These are phyloP conservation scores for Cyberlindnera samutprakarnensis DNA, from an alignment of 805 yeast genomes.

Conservation along the genomic window DNA sequence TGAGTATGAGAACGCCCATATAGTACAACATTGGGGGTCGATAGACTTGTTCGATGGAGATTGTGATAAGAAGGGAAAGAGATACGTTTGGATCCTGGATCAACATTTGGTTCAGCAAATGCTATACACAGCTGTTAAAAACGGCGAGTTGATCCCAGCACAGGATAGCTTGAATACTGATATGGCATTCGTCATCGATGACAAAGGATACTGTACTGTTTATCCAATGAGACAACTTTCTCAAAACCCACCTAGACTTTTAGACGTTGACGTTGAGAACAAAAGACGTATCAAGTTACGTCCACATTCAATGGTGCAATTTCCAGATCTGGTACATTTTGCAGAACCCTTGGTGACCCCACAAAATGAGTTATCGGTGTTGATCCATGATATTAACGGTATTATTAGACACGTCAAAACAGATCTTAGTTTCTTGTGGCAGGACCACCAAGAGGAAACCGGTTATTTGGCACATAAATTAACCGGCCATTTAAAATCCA, in stretches of 20 bases:
- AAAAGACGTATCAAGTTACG: conserved; percentile 16
- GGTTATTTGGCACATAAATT: conserved; percentile 43
- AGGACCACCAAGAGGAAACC: conserved; percentile 7
- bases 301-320: conserved; percentile 21
- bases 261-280: not conserved
- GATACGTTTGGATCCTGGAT: conserved; percentile 34
- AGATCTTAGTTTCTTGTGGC: conserved; percentile 18
- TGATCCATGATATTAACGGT: conserved; percentile 39
- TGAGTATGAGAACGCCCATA: conserved; percentile 50
- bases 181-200: conserved; percentile 33
- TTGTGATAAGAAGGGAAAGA: conserved; percentile 10
- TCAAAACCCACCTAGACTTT: conserved; percentile 43
- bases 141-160: conserved; percentile 19
- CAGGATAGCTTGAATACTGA: conserved; percentile 25
- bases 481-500: conserved; percentile 84
- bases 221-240: conserved; percentile 45
- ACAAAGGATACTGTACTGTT: conserved; percentile 33
- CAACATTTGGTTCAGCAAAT: conserved; percentile 27
- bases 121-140: conserved; percentile 7
- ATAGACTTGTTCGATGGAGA: conserved; percentile 23
- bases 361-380: conserved; percentile 28
- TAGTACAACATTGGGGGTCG: conserved; percentile 51
- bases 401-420: conserved; percentile 27
- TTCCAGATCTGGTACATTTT: conserved; percentile 29
- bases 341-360: conserved; percentile 23